Base-by-base conservation (phyloP, 768 basidiomycete species). In the Lyophyllum semitale region DNA sequence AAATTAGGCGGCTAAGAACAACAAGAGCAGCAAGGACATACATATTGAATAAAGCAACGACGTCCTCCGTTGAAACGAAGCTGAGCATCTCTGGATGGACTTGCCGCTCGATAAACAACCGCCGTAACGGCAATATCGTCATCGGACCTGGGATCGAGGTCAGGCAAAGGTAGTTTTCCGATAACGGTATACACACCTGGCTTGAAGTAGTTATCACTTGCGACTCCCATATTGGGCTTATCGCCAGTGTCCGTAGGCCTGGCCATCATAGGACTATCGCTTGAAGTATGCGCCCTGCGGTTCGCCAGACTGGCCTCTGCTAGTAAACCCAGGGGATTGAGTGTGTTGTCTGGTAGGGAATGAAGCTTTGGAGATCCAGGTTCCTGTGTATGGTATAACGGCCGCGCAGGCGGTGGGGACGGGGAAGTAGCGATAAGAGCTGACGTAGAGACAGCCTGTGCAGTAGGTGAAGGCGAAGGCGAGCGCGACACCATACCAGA, bases 41-140 rank as follows among this genome's bases (percentile, higher is more conserved):
- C 91, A 98, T 93, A 67, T 91, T 81, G 73, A 98, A 98, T 53
- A 98, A 75, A 4, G 87, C 89, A 18, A 94, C 85, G 37, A 98
- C 95, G 66, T 98, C 93, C 23, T 96, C 92, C 0, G 89, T 90
- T 53, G 78, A 77, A 2, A 93, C 88, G 60, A 96, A 95, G 59
- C 78, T 92, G 37, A 98, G 77, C 85, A 97, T 95, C 65, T 97
- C 95, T 0, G 95, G 95, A 63, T 95, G 93, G 27, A 95, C 74
- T 68, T 95, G 90, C 22, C 91, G 84, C 70, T 95, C 91, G 49
- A 95, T 95, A 68, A 85, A 91, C 55, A 94, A 70, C 48, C 91
- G 78, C 27, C 91, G 84, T 40, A 95, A 78, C 0, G 93, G 93
- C 40, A 95, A 68, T 42, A 93, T 91, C 4, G 89, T 91, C 84